Conservation (phyloP, 73 alveolate species). For the Halteria grandinella region DNA sequence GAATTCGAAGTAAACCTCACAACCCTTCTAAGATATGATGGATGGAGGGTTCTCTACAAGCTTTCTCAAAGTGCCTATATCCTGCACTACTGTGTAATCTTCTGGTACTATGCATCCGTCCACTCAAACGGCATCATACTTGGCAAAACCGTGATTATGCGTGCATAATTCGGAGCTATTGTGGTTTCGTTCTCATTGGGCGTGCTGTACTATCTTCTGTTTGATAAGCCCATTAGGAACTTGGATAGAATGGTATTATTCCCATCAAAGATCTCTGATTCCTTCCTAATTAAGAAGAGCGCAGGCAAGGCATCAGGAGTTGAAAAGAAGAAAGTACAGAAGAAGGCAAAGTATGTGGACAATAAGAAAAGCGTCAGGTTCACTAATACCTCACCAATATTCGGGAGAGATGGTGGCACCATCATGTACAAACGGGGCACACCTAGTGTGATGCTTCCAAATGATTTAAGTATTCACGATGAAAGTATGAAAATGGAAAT, state of each 20-base stretch:
- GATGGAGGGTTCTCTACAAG: conserved; percentile 34
- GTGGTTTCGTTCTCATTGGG: not conserved
- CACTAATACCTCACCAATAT: too few relatives aligned
- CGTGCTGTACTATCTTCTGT: not conserved
- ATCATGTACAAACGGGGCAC: too few relatives aligned
- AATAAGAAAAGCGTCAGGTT: too few relatives aligned
- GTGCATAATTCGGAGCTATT: conserved; percentile 20
- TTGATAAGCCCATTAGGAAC: conserved; percentile 34
- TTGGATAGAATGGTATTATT: conserved; percentile 26
- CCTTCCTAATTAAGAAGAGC: conserved; percentile 32
- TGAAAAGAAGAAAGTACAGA: not conserved
- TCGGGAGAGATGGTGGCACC: too few relatives aligned
- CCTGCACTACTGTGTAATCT: not conserved
- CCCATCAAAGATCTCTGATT: conserved; percentile 32
- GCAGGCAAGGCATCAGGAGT: not conserved
- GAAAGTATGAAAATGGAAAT: too few relatives aligned
- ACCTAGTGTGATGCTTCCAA: too few relatives aligned
- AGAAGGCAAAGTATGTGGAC: too few relatives aligned
- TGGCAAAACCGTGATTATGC: conserved; percentile 9
- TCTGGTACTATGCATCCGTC: conserved; percentile 44
- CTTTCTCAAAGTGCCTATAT: not conserved
- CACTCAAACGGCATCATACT: not conserved
- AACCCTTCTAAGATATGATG: conserved; percentile 10
- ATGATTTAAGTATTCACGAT: too few relatives aligned
- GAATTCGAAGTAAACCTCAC: conserved; percentile 1